phyloP scores from a whole-genome alignment of 2,329 filamentous ascomycete species.

The Monosporascus cannonballus region DNA sequence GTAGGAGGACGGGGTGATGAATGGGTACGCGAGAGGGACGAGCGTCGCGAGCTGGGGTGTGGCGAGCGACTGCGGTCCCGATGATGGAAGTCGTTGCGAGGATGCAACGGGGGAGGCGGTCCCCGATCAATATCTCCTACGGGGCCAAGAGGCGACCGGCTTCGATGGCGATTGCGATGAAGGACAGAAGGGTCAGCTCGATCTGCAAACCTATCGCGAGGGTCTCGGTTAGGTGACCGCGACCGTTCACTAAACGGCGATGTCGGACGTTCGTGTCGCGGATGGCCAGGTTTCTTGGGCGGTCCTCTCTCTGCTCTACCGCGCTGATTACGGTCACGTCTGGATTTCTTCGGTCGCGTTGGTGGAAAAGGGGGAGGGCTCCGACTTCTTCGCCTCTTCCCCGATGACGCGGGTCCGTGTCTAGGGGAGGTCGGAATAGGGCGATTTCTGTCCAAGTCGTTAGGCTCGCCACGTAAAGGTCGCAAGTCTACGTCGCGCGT shows the following conservation, averaged over 20 bases:
- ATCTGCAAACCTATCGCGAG: conserved; percentile 18
- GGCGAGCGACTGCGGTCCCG: conserved; percentile 23
- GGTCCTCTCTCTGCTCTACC: conserved; percentile 20
- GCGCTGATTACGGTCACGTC: conserved; percentile 27
- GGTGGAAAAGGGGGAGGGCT: conserved; percentile 31
- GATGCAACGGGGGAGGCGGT: conserved; percentile 9
- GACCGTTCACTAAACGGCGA: conserved; percentile 21
- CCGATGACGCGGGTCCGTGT: conserved; percentile 27
- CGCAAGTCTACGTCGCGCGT: conserved; percentile 14
- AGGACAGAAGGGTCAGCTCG: conserved; percentile 15
- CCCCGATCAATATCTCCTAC: conserved; percentile 16
- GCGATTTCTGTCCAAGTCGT: conserved; percentile 23
- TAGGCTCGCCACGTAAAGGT: conserved; percentile 11
- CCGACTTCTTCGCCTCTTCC: conserved; percentile 37
- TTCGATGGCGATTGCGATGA: conserved; percentile 16
- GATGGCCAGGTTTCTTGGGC: conserved; percentile 13
- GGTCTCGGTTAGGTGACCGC: conserved; percentile 19
- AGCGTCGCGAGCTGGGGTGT: conserved; percentile 20
- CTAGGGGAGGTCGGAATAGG: conserved; percentile 22
- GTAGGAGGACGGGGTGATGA: conserved; percentile 20
- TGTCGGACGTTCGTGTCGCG: conserved; percentile 10
- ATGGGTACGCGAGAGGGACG: conserved; percentile 24
- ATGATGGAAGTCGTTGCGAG: conserved; percentile 15
- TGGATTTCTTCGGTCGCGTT: conserved; percentile 37
- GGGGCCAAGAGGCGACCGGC: conserved; percentile 17